Evolutionary conservation across 1,284 basidiomycete species (phyloP), one percentile per base, ranked within the genome.

Genomic region (Malassezia japonica): DNA sequence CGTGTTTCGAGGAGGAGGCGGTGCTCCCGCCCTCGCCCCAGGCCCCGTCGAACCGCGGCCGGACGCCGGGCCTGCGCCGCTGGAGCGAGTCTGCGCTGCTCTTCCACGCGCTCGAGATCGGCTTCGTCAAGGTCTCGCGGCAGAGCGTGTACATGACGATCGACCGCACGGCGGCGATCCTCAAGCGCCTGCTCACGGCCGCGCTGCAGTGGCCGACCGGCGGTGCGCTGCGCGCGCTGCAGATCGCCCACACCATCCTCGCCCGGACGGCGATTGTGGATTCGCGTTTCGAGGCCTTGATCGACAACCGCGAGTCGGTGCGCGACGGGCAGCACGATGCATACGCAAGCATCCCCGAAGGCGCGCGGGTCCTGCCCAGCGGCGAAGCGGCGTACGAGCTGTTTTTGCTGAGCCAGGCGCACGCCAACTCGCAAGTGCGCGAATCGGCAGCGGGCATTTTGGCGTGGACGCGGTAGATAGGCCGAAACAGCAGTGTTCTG

Each of bases 121-220:
- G 83, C 36, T 91, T 94, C 77, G 81, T 80, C 64, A 78, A 78
- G 42, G 77, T 77, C 62, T 59, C 15, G 25, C 46, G 51, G 13
- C 80, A 31, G 74, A 56, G 47, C 9, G 75, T 50, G 69, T 79
- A 33, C 58, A 74, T 58, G 74, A 82, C 89, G 2, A 79, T 86
- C 13, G 84, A 83, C 78, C 83, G 89, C 57, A 79, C 82, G 21
- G 87, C 88, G 18, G 87, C 91, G 2, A 96, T 98, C 73, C 80
- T 85, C 48, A 96, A 96, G 76, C 84, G 94, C 23, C 78, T 98
- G 34, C 77, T 89, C 24, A 81, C 80, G 40, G 83, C 83, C 23
- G 81, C 83, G 12, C 77, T 95, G 39, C 82, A 85, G 65, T 87
- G 88, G 81, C 81, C 91, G 0, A 78, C 86, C 1, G 65, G 74